Base-by-base conservation (phyloP, 257 asterid genomes). In the Nicotiana paniculata region DNA sequence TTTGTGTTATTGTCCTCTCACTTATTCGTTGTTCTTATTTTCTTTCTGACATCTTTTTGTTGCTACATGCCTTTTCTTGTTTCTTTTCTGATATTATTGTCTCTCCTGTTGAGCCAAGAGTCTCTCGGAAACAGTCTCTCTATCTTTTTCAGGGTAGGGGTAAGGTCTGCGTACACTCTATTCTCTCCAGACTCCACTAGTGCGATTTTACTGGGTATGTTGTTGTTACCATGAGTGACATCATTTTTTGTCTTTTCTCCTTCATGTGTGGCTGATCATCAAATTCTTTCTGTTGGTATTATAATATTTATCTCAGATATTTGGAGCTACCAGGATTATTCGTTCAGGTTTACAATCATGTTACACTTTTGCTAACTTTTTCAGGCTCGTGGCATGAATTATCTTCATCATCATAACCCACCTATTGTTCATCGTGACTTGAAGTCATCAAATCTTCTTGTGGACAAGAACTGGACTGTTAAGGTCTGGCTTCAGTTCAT, bases 371-470 rank as follows among this genome's bases (percentile, higher is more conserved):
- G 8, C 15, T 79, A 7, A 67, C 32, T 69, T 82, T 51, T 72
- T 58, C 91, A 96, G 99, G 99, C 97, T 39, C 92, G 97, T 70
- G 98, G 99, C 39, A 86, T 96, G 97, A 96, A 94, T 89, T 94
- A 94, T 90, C 98, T 96, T 85, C 98, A 96, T 81, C 97, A 88
- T 85, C 90, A 83, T 86, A 90, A 84, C 70, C 98, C 98, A 28
- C 99, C 99, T 57, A 91, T 96, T 15, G 88, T 95, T 82, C 99
- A 96, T 86, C 95, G 98, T 9, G 99, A 96, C 86, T 89, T 96
- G 93, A 96, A 96, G 89, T 94, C 99, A 64, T 96, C 98, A 37
- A 96, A 96, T 91, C 98, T 96, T 88, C 98, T 96, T 62, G 99
- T 96, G 75, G 98, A 96, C 89, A 94, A 77, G 91, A 96, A 96